phyloP scores from a whole-genome alignment of 2,329 filamentous ascomycete species.

The Hortaea werneckii region DNA sequence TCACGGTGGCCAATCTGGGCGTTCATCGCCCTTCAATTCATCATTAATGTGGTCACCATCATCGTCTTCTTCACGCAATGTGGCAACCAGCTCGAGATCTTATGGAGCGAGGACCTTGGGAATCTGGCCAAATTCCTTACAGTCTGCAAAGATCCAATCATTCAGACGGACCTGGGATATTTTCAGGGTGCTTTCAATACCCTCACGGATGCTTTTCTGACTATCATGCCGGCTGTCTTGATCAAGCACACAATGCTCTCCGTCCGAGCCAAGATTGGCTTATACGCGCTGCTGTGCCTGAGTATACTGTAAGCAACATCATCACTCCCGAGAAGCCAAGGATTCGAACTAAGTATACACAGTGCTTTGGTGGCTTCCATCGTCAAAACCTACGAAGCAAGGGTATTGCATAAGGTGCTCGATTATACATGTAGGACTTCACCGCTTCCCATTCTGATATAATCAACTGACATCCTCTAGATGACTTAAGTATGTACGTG shows the following conservation, averaged over 20 bases:
- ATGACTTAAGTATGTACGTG: slow-evolving; percentile 17
- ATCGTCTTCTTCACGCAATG: slow-evolving; percentile 19
- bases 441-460: not conserved
- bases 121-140: not conserved
- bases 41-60: slow-evolving; percentile 16
- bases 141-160: slow-evolving; percentile 11
- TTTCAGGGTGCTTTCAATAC: slow-evolving; percentile 20
- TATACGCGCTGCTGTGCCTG: slow-evolving; percentile 17
- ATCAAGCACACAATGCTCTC: slow-evolving; percentile 19
- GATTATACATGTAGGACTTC: slow-evolving; percentile 18
- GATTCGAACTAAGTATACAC: not conserved
- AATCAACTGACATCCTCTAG: not conserved
- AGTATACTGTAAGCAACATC: slow-evolving; percentile 11
- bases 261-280: slow-evolving; percentile 15
- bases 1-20: slow-evolving; percentile 19
- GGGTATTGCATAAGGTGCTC: slow-evolving; percentile 13
- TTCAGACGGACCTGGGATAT: slow-evolving; percentile 13
- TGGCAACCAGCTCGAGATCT: slow-evolving; percentile 13
- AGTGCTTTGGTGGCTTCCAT: slow-evolving; percentile 22
- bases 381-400: slow-evolving; percentile 22
- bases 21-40: slow-evolving; percentile 17
- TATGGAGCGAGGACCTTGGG: slow-evolving; percentile 5
- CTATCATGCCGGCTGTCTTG: slow-evolving; percentile 19
- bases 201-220: slow-evolving; percentile 20
- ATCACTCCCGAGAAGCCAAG: too few species aligned